phyloP scores from a whole-genome alignment of 148 eudicot species.

The Oxyria digyna region DNA sequence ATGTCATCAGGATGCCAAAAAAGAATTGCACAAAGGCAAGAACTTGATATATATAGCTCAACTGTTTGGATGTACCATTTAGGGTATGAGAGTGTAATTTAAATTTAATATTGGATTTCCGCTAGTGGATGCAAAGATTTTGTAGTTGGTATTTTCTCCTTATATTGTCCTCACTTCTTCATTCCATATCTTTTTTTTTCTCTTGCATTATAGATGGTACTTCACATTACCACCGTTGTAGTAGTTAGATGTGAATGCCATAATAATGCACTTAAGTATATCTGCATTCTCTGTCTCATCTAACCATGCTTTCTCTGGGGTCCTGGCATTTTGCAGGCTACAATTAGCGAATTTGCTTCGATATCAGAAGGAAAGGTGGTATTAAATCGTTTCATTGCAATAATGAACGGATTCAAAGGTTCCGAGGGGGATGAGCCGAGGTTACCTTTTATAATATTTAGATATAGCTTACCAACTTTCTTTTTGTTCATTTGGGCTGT shows the following conservation, averaged over 20 bases:
- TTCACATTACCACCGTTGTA: not conserved
- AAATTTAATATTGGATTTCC: not conserved
- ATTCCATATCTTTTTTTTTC: not conserved
- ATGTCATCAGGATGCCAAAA: not conserved
- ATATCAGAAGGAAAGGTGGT: slow-evolving; percentile 49
- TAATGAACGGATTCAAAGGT: slow-evolving; percentile 50
- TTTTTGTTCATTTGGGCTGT: slow-evolving; percentile 8
- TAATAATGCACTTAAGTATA: not conserved
- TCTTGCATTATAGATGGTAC: not conserved
- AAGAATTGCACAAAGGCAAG: not conserved
- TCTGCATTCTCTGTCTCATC: not conserved
- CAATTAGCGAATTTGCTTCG: slow-evolving; percentile 74
- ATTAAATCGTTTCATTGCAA: slow-evolving; percentile 27
- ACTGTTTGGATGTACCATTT: not conserved
- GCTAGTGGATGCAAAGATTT: not conserved
- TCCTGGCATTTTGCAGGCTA: slow-evolving; percentile 25
- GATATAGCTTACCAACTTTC: not conserved
- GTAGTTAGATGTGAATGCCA: not conserved
- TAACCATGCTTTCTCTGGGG: not conserved
- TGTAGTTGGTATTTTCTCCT: not conserved
- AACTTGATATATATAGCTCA: not conserved
- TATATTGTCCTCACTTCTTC: not conserved
- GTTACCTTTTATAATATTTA: slow-evolving; percentile 20
- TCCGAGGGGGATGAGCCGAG: slow-evolving; percentile 50
- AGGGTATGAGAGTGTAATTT: not conserved